phyloP scores from a whole-genome alignment of 352 stramenopile species.

The Globisporangium polare region DNA sequence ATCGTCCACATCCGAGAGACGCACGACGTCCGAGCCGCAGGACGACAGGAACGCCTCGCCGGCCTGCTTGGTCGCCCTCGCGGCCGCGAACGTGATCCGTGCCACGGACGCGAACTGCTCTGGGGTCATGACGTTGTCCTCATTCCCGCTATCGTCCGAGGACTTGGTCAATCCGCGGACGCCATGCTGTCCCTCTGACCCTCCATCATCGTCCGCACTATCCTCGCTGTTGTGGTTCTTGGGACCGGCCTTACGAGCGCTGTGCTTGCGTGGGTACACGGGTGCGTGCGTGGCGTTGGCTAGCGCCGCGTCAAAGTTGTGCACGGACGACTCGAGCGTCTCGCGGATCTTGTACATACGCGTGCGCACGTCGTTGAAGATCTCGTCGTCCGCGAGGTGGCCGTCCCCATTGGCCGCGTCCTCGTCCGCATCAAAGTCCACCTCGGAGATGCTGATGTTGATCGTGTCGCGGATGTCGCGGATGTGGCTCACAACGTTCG shows the following conservation, averaged over 20 bases:
- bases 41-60: constrained; percentile 56
- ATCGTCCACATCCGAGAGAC: constrained; percentile 18
- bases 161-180: background rate
- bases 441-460: constrained; percentile 58
- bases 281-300: constrained; percentile 37
- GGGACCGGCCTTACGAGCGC: constrained; percentile 14
- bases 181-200: background rate
- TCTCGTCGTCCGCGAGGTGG: constrained; percentile 23
- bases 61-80: constrained; percentile 44
- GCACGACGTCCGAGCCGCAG: constrained; percentile 32
- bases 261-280: constrained; percentile 31
- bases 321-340: constrained; percentile 44
- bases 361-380: constrained; percentile 51
- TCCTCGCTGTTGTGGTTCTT: background rate
- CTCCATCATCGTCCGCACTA: background rate
- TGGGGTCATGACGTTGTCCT: constrained; percentile 30
- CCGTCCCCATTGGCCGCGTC: constrained; percentile 17
- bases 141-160: constrained; percentile 11
- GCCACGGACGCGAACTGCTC: constrained; percentile 58
- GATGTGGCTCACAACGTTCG: constrained; percentile 60
- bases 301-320: constrained; percentile 44
- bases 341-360: constrained; percentile 54
- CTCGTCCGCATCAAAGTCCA: constrained; percentile 24
- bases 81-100: constrained; percentile 63
- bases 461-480: constrained; percentile 65